Evolutionary conservation across 1,139 yeast species (phyloP), one percentile per base, ranked within the genome.

Genomic region (Hemisphaericaspora xylofermentans): DNA sequence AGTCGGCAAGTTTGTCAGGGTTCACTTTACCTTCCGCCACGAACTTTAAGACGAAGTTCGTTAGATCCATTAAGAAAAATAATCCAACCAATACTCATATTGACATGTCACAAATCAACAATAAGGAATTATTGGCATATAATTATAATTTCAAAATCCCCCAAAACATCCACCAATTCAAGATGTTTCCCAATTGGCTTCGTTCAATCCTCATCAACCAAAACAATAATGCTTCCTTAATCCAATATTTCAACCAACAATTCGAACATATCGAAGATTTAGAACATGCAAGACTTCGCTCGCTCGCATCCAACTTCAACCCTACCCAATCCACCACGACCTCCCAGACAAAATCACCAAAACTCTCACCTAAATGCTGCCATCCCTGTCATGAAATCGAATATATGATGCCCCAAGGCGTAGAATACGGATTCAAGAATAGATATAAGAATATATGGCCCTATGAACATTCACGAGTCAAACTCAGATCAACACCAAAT

Each of bases 321-420:
- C 35, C 45, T 25, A 19, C 19, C 12, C 17, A 22, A 19, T n/a
- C 22, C 29, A 26, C 36, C 39, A 21, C 30, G 42, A 59, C 50
- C 35, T 15, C 31, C 10, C 28, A 37, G 16, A 41, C 45, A 36
- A 38, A 47, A 25, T 45, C 70, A 46, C 57, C 61, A 36, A 65
- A 19, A 19, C 67, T 42, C 75, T 74, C 43, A 61, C 78, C 33
- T 1, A 78, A 78, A 2, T 63, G 71, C 36, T 74, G 79, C 48
- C 72, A 73, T 1, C 60, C 61, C 22, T 73, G 78, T 54, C 74
- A 71, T 45, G 55, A 56, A 2, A 71, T 66, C 36, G 49, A 61
- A 40, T 78, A 77, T 48, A 61, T 71, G 27, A 67, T 82, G 22
- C 82, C 86, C 1, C 78, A 80, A 41, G 77, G 77, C 1, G 63